Conservation (phyloP, 2,329 filamentous ascomycete genomes). For the Aspergillus eucalypticola region DNA sequence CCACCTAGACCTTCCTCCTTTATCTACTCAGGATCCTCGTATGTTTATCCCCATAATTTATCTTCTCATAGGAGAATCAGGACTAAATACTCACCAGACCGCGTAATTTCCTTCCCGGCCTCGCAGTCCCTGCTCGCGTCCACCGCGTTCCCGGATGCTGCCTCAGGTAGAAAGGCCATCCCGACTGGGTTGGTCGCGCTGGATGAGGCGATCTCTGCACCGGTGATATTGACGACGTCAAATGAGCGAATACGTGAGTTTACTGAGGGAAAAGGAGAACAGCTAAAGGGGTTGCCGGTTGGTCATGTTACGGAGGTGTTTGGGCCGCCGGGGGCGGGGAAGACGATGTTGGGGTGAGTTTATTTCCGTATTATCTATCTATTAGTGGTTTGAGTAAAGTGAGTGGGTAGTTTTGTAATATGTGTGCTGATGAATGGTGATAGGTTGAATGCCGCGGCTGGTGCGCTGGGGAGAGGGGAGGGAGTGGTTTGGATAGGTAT, state of each 20-base stretch:
- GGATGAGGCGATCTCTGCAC: slow-evolving; percentile 39
- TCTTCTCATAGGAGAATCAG: neutral
- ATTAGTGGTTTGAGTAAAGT: slow-evolving; percentile 14
- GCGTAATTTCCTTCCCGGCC: slow-evolving; percentile 37
- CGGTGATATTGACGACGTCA: slow-evolving; percentile 1
- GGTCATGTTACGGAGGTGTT: slow-evolving; percentile 85
- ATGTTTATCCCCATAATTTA: slow-evolving; percentile 12
- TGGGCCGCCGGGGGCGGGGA: slow-evolving; percentile 82
- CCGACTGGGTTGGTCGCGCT: slow-evolving; percentile 51
- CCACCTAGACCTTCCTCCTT: slow-evolving; percentile 33
- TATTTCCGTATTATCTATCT: slow-evolving; percentile 1
- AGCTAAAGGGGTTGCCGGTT: slow-evolving; percentile 63
- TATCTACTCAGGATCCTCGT: slow-evolving; percentile 34
- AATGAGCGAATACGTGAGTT: slow-evolving; percentile 1
- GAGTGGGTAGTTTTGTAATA: too few relatives aligned
- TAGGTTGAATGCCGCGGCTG: slow-evolving; percentile 70
- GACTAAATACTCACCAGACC: slow-evolving; percentile 24
- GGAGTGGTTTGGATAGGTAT: slow-evolving; percentile 81
- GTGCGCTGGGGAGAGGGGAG: slow-evolving; percentile 60
- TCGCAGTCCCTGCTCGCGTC: slow-evolving; percentile 39
- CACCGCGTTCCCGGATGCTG: slow-evolving; percentile 12
- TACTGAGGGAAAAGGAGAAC: slow-evolving; percentile 2
- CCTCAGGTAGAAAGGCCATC: slow-evolving; percentile 21
- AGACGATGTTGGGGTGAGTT: slow-evolving; percentile 76
- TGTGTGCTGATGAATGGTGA: slow-evolving; percentile 1